Evolutionary conservation across 768 basidiomycete species (phyloP).

Genomic region (Lactarius vividus): DNA sequence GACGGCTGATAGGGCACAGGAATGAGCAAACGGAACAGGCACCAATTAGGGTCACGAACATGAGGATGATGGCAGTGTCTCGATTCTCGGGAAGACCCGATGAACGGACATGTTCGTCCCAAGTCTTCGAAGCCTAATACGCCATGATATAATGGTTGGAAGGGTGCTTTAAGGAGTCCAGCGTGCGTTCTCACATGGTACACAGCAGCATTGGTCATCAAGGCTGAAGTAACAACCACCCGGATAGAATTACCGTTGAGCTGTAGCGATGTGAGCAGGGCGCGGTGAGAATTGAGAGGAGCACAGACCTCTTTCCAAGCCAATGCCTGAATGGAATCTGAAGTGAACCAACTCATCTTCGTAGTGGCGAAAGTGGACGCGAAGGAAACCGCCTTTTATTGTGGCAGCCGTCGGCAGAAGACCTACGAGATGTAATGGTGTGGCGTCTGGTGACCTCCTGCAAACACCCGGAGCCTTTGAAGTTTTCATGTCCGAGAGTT

Average conservation of each 20-base stretch:
- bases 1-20: conserved; percentile 20
- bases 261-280: conserved; percentile 13
- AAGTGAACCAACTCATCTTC: conserved; percentile 25
- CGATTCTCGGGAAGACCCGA: conserved; percentile 23
- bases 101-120: conserved; percentile 22
- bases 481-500: conserved; percentile 21
- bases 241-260: conserved; percentile 18
- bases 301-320: conserved; percentile 21
- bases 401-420: not conserved
- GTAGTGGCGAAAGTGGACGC: conserved; percentile 9
- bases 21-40: conserved; percentile 19
- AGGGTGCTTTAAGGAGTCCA: not conserved
- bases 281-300: not conserved
- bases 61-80: conserved; percentile 21
- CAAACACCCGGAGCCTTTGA: conserved; percentile 3
- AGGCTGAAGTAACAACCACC: conserved; percentile 18
- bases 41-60: conserved; percentile 8
- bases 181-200: conserved; percentile 18
- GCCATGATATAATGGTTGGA: not conserved
- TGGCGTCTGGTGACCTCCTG: conserved; percentile 18
- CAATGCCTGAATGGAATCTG: conserved; percentile 14
- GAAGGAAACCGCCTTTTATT: conserved; percentile 17
- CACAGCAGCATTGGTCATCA: conserved; percentile 23
- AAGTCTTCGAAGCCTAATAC: conserved; percentile 21
- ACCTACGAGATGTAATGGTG: not conserved